A percentile compares a stretch with the other conserved stretches of the same genome.
phyloP scores from a whole-genome alignment of 2,329 filamentous ascomycete species.

The Graphilbum sp. region DNA sequence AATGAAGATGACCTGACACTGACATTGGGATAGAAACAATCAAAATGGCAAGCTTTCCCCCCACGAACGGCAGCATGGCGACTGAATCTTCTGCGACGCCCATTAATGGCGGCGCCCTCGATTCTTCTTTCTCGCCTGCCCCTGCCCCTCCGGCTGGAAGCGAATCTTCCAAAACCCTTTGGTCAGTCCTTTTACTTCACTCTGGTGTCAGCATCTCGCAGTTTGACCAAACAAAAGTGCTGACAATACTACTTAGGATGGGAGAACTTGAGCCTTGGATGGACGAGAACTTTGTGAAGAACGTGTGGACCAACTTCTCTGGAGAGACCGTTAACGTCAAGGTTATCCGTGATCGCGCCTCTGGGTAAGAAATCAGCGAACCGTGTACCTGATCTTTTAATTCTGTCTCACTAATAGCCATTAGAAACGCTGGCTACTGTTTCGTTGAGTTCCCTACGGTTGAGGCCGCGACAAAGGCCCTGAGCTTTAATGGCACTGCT shows the following conservation, averaged over 20 bases:
- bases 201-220: too few relatives aligned
- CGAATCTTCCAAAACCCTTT: slow-evolving; percentile 41
- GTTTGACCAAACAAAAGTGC: too few relatives aligned
- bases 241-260: slow-evolving; percentile 52
- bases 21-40: neutral
- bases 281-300: slow-evolving; percentile 96
- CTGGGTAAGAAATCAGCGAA: slow-evolving; percentile 46
- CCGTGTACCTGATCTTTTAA: neutral
- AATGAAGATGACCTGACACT: too few relatives aligned
- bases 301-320: slow-evolving; percentile 74
- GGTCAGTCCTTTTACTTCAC: too few relatives aligned
- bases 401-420: neutral
- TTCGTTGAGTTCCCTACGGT: slow-evolving; percentile 84
- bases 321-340: slow-evolving; percentile 95
- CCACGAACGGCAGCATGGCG: slow-evolving; percentile 9
- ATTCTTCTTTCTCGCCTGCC: slow-evolving; percentile 10
- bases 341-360: slow-evolving; percentile 99
- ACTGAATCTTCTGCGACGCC: slow-evolving; percentile 10
- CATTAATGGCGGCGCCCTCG: slow-evolving; percentile 15
- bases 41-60: slow-evolving; percentile 10
- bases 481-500: slow-evolving; percentile 71
- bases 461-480: slow-evolving; percentile 77
- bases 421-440: slow-evolving; percentile 91
- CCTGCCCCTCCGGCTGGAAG: slow-evolving; percentile 12
- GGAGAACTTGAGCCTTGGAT: slow-evolving; percentile 98